A percentile compares a stretch with the other conserved stretches of the same genome.
Evolutionary conservation across 2,329 filamentous ascomycete species (phyloP).

Genomic region (Apiospora sp.): DNA sequence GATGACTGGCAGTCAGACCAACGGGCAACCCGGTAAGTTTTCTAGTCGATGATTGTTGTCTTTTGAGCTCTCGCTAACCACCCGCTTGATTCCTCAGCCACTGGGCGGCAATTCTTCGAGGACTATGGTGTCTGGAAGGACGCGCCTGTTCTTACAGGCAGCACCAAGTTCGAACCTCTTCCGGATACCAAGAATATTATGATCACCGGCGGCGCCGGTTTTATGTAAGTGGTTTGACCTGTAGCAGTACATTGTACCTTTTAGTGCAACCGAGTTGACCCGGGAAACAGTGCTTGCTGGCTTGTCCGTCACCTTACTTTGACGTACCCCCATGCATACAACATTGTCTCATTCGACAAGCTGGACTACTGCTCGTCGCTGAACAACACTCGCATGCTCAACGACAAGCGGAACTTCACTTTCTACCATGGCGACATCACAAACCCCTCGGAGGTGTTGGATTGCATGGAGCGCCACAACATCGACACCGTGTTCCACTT

Average conservation of each 20-base stretch:
- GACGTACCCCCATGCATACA: conserved; percentile 78
- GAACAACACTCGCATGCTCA: conserved; percentile 78
- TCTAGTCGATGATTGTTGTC: background rate
- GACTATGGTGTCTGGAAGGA: conserved; percentile 74
- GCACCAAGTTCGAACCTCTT: conserved; percentile 73
- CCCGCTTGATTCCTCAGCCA: conserved; percentile 32
- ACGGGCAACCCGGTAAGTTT: conserved; percentile 9
- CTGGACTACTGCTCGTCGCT: conserved; percentile 83
- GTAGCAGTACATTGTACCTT: background rate
- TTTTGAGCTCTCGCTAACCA: background rate
- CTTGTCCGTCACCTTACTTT: conserved; percentile 79
- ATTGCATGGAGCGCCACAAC: conserved; percentile 73
- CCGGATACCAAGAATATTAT: conserved; percentile 80
- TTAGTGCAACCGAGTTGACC: conserved; percentile 32
- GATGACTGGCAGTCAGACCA: conserved; percentile 11
- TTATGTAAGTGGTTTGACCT: conserved; percentile 68
- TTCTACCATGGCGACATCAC: conserved; percentile 85
- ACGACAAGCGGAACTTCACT: conserved; percentile 74
- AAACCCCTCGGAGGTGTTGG: conserved; percentile 72
- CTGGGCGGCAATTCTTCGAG: conserved; percentile 55
- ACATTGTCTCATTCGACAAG: conserved; percentile 84
- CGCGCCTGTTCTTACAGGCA: conserved; percentile 74
- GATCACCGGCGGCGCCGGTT: conserved; percentile 84
- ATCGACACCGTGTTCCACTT: conserved; percentile 87
- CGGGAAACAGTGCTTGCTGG: conserved; percentile 74